Evolutionary conservation across 2,329 filamentous ascomycete species (phyloP).

Genomic region (Grosmannia clavigera): DNA sequence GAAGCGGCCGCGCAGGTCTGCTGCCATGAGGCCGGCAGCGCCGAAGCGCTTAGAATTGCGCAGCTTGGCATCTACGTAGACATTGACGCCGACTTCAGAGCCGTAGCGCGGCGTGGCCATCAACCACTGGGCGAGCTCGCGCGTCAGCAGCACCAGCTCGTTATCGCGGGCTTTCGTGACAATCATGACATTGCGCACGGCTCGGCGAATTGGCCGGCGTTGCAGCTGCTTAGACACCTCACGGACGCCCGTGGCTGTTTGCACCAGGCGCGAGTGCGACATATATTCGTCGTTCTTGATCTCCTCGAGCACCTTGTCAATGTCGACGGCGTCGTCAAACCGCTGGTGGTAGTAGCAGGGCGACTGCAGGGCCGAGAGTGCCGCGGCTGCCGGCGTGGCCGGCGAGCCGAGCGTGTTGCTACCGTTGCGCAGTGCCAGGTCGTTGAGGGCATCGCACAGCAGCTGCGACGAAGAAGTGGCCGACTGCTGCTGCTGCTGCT

Average conservation of each 20-base stretch:
- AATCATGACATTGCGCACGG: constrained; percentile 93
- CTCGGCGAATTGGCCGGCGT: constrained; percentile 79
- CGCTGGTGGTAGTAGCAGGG: constrained; percentile 97
- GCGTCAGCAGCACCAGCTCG: constrained; percentile 74
- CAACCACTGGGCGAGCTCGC: constrained; percentile 79
- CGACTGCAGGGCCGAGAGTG: constrained; percentile 61
- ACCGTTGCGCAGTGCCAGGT: constrained; percentile 28
- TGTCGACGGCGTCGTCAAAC: constrained; percentile 92
- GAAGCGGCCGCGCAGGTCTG: constrained; percentile 69
- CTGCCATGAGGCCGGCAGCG: constrained; percentile 55
- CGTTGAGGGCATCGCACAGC: constrained; percentile 48
- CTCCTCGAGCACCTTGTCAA: constrained; percentile 88
- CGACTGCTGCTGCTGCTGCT: not conserved
- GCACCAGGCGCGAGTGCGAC: constrained; percentile 86
- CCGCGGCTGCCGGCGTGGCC: constrained; percentile 19
- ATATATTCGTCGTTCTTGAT: constrained; percentile 80
- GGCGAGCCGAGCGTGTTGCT: constrained; percentile 13
- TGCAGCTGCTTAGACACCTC: constrained; percentile 95
- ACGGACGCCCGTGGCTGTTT: constrained; percentile 87
- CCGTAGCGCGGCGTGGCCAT: constrained; percentile 82
- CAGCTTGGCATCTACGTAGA: constrained; percentile 96
- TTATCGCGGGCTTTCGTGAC: constrained; percentile 97
- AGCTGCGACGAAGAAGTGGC: constrained; percentile 42
- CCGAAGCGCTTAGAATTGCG: constrained; percentile 81
- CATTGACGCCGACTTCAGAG: constrained; percentile 80